Conservation (phyloP, 2,329 filamentous ascomycete genomes). For the Sporothrix pallida region DNA sequence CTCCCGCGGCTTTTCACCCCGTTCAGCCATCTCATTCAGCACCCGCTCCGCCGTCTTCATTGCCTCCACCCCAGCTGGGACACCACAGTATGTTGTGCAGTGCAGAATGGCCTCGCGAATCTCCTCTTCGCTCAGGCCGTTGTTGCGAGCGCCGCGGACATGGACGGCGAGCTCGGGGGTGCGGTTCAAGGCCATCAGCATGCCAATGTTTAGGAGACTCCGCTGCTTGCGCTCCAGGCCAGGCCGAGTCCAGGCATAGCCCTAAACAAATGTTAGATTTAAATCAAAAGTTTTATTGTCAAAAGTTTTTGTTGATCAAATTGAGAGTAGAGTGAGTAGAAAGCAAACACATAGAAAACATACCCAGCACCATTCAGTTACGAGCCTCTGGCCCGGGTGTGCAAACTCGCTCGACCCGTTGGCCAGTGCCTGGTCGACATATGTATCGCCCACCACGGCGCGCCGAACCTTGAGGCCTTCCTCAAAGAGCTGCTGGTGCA, state of each 20-base stretch:
- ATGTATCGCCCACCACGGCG: conserved; percentile 64
- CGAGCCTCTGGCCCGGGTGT: conserved; percentile 64
- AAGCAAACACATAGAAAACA: too few relatives aligned
- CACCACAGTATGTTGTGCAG: conserved; percentile 52
- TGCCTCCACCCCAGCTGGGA: conserved; percentile 52
- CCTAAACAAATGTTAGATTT: conserved; percentile 41
- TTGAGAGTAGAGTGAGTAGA: too few relatives aligned
- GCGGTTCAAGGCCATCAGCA: conserved; percentile 64
- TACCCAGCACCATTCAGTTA: conserved; percentile 67
- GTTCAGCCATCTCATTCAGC: conserved; percentile 44
- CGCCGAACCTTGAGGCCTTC: conserved; percentile 65
- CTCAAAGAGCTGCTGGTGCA: conserved; percentile 63
- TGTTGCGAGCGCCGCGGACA: conserved; percentile 66
- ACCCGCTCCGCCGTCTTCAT: conserved; percentile 45
- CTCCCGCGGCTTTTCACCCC: conserved; percentile 42
- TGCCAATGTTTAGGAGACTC: conserved; percentile 67
- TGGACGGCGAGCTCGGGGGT: conserved; percentile 65
- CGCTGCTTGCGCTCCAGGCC: conserved; percentile 66
- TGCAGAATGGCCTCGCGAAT: conserved; percentile 64
- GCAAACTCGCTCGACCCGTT: conserved; percentile 65
- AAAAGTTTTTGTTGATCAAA: too few relatives aligned
- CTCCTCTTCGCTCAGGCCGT: conserved; percentile 65
- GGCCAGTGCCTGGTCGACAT: conserved; percentile 63
- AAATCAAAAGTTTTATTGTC: too few relatives aligned
- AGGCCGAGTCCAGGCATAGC: conserved; percentile 66